Conservation (phyloP, 768 basidiomycete genomes). For the Gloeophyllum trabeum region DNA sequence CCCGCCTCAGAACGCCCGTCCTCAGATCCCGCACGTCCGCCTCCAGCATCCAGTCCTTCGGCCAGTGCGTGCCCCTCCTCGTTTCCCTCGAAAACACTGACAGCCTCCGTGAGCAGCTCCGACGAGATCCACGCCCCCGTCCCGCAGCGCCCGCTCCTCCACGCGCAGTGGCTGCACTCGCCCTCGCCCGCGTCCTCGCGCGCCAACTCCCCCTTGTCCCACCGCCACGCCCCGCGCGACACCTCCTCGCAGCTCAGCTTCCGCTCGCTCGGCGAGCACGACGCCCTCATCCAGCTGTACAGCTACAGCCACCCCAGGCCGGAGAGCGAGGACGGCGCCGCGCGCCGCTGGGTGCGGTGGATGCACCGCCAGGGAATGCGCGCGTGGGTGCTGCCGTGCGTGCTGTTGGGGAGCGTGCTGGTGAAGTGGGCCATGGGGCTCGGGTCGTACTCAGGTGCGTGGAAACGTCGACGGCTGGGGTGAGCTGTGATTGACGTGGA, state of each 20-base stretch:
- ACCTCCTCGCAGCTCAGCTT: conserved; percentile 1
- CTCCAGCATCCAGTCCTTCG: not conserved
- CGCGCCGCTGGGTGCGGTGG: conserved; percentile 62
- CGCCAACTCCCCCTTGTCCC: conserved; percentile 31
- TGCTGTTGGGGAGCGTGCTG: conserved; percentile 39
- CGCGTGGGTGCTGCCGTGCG: conserved; percentile 44
- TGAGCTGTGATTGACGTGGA: not conserved
- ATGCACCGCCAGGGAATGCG: conserved; percentile 62
- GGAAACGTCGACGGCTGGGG: not conserved
- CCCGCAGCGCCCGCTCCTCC: not conserved
- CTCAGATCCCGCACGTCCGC: not conserved
- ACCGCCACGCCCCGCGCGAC: conserved; percentile 13
- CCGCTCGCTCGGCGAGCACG: conserved; percentile 5
- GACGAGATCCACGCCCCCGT: conserved; percentile 4
- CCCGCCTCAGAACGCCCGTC: not conserved
- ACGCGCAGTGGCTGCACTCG: not conserved
- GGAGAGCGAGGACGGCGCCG: conserved; percentile 28
- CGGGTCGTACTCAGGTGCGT: conserved; percentile 75
- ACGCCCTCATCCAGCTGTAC: conserved; percentile 3
- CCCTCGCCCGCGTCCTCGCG: conserved; percentile 38
- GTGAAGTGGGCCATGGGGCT: conserved; percentile 64
- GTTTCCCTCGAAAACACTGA: conserved; percentile 38
- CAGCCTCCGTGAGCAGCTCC: conserved; percentile 53
- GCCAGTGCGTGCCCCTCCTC: conserved; percentile 3
- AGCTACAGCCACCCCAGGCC: conserved; percentile 8